Evolutionary conservation across 805 yeast species (phyloP), one percentile per base, ranked within the genome.

Genomic region (Ogataea trehalophila): DNA sequence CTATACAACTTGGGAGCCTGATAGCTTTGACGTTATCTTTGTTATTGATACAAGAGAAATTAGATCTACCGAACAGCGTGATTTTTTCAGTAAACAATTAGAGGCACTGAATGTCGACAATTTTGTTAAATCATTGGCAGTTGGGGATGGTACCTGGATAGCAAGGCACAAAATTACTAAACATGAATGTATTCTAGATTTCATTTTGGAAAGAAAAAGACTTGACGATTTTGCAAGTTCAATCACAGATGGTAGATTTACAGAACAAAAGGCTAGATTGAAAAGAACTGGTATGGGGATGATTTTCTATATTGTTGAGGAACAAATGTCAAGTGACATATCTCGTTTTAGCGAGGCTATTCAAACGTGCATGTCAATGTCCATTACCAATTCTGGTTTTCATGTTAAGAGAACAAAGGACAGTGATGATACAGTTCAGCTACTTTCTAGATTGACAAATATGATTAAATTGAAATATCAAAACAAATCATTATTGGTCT

Each of bases 141-240:
- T 91, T 2, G 98, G 99, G 6, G 99, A 94, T 68, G 84, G 85
- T 1, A 52, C 85, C 9, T 94, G 98, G 99, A 73, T 90, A 3
- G 99, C 97, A 0, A 75, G 76, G 47, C 77, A 89, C 58, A 76
- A 70, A 44, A 55, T 50, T 0, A 76, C 87, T 0, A 74, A 76
- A 1, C 75, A 76, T 45, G 83, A 83, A 46, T 88, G 83, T 5
- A 84, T 87, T 0, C 66, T 94, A 16, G 86, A 92, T 61, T 83
- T 80, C 51, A 85, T 94, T n/a, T 76, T 92, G 41, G 99, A 94
- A 68, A 73, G 99, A 36, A 94, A 94, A 66, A 70, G 97, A 47
- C 66, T 91, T 39, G 95, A 88, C 60, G 99, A 94, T 71, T 74
- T 94, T 57, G 85, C 85, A 0, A 60, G 73, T 33, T 87, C 96